Base-by-base conservation (phyloP, 306 rosid genomes). In the Sicyos edulis region DNA sequence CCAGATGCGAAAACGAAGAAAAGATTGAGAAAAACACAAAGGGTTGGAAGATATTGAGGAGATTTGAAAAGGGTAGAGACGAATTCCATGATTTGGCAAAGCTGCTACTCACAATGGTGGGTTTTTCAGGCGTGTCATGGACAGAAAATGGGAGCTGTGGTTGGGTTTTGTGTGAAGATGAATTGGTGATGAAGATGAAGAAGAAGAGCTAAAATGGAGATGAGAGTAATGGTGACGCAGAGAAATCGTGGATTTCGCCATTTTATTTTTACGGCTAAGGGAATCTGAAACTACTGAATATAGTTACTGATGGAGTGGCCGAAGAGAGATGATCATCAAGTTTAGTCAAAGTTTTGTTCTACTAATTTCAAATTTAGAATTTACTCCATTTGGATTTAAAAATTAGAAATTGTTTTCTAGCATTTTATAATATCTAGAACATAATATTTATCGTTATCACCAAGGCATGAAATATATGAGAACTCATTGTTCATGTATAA, bases 211-310 rank as follows among this genome's bases (percentile, higher is more conserved):
- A 62, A 37, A 79, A 14, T 57, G 44, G 77, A 74, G 82, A 79
- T 68, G 83, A 45, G 59, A 86, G 78, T 85, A 81, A 64, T 61
- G 88, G 75, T 85, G 89, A 92, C 78, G 80, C 82, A 51, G 87
- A 75, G 73, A 77, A 72, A 84, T 84, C 92, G 88, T 86, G 96
- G 86, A 75, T 77, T 78, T 74, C 77, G 83, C 83, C 88, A 87
- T 78, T 84, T 86, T 82, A n/a, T n/a, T 87, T 80, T 42, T 54
- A 54, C 53, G 19, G 3, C 45, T 52, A 59, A 17, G 32, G 10
- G 47, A 54, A 32, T 32, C 37, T 70, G 61, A 52, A 29, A 24
- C 7, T 26, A 54, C 51, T 5, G 44, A 71, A 53, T 9, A 53
- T 32, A 1, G 37, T 71, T 34, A 54, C 62, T 53, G 60, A 54